These are phyloP conservation scores for Xylariaceae sp. DNA, from an alignment of 2,329 filamentous ascomycete genomes.

Conservation along the genomic window DNA sequence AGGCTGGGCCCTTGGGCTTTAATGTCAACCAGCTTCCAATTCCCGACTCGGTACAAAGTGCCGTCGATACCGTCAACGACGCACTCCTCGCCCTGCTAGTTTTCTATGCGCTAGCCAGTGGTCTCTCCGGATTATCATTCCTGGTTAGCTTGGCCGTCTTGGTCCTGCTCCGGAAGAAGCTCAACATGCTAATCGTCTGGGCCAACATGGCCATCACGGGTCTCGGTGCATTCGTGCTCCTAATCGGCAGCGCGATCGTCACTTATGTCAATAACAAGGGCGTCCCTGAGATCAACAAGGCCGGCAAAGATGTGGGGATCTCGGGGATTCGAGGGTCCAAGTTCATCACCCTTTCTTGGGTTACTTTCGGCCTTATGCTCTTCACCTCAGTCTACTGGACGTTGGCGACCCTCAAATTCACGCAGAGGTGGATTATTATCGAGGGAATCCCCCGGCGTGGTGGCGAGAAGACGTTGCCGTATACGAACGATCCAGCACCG, in stretches of 20 bases:
- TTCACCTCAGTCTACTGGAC: slow-evolving; percentile 41
- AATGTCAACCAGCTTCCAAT: slow-evolving; percentile 45
- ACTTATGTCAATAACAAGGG: slow-evolving; percentile 44
- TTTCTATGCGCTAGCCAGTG: slow-evolving; percentile 45
- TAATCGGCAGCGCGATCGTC: slow-evolving; percentile 42
- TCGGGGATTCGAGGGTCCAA: slow-evolving; percentile 40
- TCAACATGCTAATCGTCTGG: slow-evolving; percentile 26
- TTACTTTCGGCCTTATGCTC: slow-evolving; percentile 44
- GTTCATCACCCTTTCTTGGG: slow-evolving; percentile 46
- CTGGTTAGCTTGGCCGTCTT: slow-evolving; percentile 38
- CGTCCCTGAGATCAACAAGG: slow-evolving; percentile 40
- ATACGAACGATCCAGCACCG: background rate
- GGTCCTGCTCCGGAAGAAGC: slow-evolving; percentile 14
- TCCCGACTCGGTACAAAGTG: slow-evolving; percentile 42
- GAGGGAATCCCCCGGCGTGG: background rate
- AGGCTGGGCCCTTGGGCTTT: slow-evolving; percentile 42
- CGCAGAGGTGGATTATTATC: slow-evolving; percentile 15
- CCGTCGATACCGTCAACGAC: slow-evolving; percentile 47
- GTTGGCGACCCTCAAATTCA: slow-evolving; percentile 16
- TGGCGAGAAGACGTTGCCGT: slow-evolving; percentile 6
- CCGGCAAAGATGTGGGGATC: slow-evolving; percentile 44
- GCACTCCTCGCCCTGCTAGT: slow-evolving; percentile 47
- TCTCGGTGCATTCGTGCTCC: slow-evolving; percentile 37
- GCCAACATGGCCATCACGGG: slow-evolving; percentile 38
- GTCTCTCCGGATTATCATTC: slow-evolving; percentile 42